phyloP scores from a whole-genome alignment of 768 basidiomycete species.

The Mrakia hoshinonis region DNA sequence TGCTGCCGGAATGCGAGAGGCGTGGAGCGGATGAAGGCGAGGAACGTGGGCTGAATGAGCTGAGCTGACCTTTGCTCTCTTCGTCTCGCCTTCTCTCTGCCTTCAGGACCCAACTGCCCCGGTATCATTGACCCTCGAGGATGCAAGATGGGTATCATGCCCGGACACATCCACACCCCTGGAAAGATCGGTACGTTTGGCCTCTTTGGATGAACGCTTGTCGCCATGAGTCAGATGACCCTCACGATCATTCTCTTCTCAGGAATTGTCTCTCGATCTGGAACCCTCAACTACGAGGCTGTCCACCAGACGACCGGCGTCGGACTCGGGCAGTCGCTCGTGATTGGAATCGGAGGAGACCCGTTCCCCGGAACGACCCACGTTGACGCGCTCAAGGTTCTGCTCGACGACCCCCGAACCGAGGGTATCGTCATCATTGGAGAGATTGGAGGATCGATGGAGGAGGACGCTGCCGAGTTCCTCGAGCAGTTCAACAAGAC shows the following conservation, averaged over 20 bases:
- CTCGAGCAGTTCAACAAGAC: constrained; percentile 87
- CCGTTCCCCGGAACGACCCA: constrained; percentile 67
- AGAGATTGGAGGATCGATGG: constrained; percentile 98
- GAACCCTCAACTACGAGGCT: constrained; percentile 95
- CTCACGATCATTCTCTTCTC: neutral
- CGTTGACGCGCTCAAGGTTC: constrained; percentile 88
- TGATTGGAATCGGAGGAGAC: constrained; percentile 87
- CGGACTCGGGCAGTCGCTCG: constrained; percentile 91
- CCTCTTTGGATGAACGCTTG: neutral
- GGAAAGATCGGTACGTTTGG: constrained; percentile 71
- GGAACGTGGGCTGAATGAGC: neutral
- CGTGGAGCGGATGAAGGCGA: neutral
- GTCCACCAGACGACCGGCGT: constrained; percentile 91
- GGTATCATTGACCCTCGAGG: constrained; percentile 95
- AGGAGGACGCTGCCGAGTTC: constrained; percentile 97
- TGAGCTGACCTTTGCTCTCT: neutral
- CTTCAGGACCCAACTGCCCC: constrained; percentile 73
- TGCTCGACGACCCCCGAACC: constrained; percentile 87
- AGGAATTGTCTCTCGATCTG: constrained; percentile 93
- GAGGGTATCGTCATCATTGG: constrained; percentile 97
- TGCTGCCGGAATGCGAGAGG: neutral
- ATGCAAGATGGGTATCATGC: constrained; percentile 97
- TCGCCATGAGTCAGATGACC: neutral
- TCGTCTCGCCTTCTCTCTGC: neutral
- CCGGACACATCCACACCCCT: constrained; percentile 92